Conservation (phyloP, 805 yeast genomes). For the Candida pseudofarinosa region DNA sequence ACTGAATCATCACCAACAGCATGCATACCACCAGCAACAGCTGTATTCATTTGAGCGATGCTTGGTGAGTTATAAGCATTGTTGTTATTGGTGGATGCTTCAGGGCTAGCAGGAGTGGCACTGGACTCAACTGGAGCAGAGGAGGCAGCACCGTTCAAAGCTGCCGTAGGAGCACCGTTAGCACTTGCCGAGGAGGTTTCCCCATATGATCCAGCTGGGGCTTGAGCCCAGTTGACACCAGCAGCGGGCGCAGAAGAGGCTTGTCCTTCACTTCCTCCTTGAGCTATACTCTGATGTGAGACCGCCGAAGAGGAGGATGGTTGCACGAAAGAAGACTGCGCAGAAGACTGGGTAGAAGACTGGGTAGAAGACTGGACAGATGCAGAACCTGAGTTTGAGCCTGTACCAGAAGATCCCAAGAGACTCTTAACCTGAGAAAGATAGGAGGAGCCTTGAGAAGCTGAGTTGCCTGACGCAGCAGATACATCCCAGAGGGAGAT, state of each 20-base stretch:
- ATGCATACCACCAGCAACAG: background rate
- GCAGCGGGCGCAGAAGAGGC: background rate
- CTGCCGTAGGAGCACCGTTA: background rate
- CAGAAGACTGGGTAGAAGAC: background rate
- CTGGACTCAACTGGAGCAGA: background rate
- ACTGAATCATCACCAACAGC: background rate
- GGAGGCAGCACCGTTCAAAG: background rate
- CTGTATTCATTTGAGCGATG: background rate
- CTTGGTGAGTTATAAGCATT: background rate
- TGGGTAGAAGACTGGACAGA: background rate
- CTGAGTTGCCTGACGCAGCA: slow-evolving; percentile 17
- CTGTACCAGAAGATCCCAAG: background rate
- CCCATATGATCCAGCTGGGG: no score
- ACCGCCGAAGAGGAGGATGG: background rate
- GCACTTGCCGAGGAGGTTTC: background rate
- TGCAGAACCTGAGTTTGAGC: background rate
- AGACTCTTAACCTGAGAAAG: slow-evolving; percentile 16
- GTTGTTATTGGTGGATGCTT: background rate
- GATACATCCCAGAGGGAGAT: slow-evolving; percentile 36
- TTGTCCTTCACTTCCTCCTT: background rate
- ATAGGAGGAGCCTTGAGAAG: slow-evolving; percentile 15
- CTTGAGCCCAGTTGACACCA: background rate
- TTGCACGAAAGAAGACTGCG: background rate
- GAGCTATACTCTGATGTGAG: background rate
- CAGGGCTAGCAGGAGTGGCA: background rate